Evolutionary conservation across 306 rosid species (phyloP).

Genomic region (Vigna nakashimae): DNA sequence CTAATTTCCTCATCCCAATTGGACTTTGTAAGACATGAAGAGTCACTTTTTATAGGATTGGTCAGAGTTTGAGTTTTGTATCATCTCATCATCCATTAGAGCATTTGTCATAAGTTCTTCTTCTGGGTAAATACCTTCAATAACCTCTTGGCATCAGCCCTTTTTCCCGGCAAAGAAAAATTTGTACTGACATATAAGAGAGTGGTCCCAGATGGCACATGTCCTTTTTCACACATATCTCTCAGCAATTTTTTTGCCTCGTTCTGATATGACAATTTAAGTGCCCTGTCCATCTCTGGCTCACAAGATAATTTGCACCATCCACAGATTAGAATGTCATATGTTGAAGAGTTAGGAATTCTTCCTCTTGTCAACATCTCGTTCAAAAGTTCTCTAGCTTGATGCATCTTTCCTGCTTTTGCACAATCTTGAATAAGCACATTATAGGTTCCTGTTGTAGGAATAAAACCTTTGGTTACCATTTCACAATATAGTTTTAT

Average conservation of each 20-base stretch:
- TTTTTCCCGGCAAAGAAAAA: slow-evolving; percentile 75
- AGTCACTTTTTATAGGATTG: background rate
- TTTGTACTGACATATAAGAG: slow-evolving; percentile 61
- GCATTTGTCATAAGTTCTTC: slow-evolving; percentile 55
- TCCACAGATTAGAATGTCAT: slow-evolving; percentile 79
- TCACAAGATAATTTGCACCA: slow-evolving; percentile 75
- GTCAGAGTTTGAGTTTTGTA: slow-evolving; percentile 3
- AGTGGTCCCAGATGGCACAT: slow-evolving; percentile 73
- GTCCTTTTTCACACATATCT: slow-evolving; percentile 80
- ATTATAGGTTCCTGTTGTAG: slow-evolving; percentile 76
- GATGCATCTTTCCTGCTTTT: slow-evolving; percentile 80
- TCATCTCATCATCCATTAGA: slow-evolving; percentile 28
- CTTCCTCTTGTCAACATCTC: slow-evolving; percentile 82
- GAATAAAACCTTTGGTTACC: slow-evolving; percentile 81
- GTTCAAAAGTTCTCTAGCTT: slow-evolving; percentile 89
- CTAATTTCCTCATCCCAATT: slow-evolving; percentile 15
- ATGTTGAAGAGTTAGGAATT: slow-evolving; percentile 81
- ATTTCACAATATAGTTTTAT: slow-evolving; percentile 81
- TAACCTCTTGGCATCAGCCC: slow-evolving; percentile 67
- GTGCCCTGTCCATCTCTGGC: slow-evolving; percentile 66
- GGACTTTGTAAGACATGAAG: background rate
- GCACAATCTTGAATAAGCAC: slow-evolving; percentile 84
- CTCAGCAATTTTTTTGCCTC: slow-evolving; percentile 76
- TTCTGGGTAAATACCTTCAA: slow-evolving; percentile 61
- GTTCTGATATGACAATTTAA: slow-evolving; percentile 58